Conservation (phyloP, 495 filamentous ascomycete genomes). For the Baudoinia panamericana region DNA sequence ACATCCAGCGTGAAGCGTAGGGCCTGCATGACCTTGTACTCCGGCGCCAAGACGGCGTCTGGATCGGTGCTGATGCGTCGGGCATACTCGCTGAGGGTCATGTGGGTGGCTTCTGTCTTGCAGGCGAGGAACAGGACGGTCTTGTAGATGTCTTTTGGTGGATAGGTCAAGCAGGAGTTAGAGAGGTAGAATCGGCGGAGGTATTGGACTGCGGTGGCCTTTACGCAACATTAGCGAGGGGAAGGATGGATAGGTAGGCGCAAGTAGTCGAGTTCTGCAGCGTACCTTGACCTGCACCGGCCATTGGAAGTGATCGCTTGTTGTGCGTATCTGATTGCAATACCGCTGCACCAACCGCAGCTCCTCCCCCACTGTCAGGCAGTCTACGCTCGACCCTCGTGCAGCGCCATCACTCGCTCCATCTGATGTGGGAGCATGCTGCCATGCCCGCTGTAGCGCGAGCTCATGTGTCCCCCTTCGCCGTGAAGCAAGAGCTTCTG, state of each 20-base stretch:
- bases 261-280: too few species aligned
- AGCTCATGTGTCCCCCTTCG: slow-evolving; percentile 65
- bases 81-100: slow-evolving; percentile 52
- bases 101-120: slow-evolving; percentile 78
- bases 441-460: slow-evolving; percentile 39
- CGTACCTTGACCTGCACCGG: slow-evolving; percentile 56
- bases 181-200: slow-evolving; percentile 88
- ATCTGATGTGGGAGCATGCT: slow-evolving; percentile 16
- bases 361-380: slow-evolving; percentile 70
- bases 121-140: slow-evolving; percentile 81
- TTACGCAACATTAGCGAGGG: background rate
- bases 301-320: slow-evolving; percentile 63
- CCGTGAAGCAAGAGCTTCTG: slow-evolving; percentile 50
- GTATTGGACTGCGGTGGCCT: slow-evolving; percentile 78
- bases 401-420: slow-evolving; percentile 13
- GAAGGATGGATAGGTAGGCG: slow-evolving; percentile 29
- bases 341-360: slow-evolving; percentile 67
- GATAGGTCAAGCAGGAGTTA: slow-evolving; percentile 90
- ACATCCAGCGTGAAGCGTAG: slow-evolving; percentile 91
- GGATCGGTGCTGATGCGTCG: slow-evolving; percentile 48
- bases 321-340: slow-evolving; percentile 56
- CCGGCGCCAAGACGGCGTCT: slow-evolving; percentile 73
- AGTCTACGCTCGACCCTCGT: slow-evolving; percentile 48
- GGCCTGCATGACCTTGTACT: slow-evolving; percentile 82
- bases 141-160: slow-evolving; percentile 71